Percentiles rank a stretch among this genome's conserved stretches.
Conservation (phyloP, 2,329 filamentous ascomycete species). For the Ophiocordyceps robertsii region DNA sequence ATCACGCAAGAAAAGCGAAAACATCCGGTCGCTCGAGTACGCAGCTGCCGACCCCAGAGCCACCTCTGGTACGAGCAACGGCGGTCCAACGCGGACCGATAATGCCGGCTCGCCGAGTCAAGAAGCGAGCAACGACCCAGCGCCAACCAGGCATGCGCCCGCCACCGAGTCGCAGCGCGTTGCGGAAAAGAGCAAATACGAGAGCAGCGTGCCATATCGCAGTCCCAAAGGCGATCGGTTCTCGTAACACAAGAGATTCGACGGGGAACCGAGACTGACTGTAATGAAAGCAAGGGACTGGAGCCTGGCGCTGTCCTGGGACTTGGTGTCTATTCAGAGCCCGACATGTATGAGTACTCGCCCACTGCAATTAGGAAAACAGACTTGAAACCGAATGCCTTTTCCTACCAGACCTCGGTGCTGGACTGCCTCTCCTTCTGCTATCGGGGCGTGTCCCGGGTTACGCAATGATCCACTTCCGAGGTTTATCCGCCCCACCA, state of each 20-base stretch:
- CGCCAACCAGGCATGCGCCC: slow-evolving; percentile 70
- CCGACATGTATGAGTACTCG: too few relatives aligned
- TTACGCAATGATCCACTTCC: too few relatives aligned
- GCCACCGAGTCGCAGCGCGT: slow-evolving; percentile 54
- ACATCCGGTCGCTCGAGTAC: slow-evolving; percentile 41
- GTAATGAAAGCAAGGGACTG: too few relatives aligned
- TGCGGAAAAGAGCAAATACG: slow-evolving; percentile 78
- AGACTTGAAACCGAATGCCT: too few relatives aligned
- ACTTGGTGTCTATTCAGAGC: too few relatives aligned
- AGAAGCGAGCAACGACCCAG: slow-evolving; percentile 67
- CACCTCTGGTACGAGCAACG: slow-evolving; percentile 23
- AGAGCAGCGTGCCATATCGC: slow-evolving; percentile 61
- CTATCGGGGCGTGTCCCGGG: too few relatives aligned
- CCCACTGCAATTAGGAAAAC: too few relatives aligned
- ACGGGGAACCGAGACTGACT: too few relatives aligned
- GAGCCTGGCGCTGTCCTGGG: too few relatives aligned
- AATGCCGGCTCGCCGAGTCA: slow-evolving; percentile 49
- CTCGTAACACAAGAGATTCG: slow-evolving; percentile 23
- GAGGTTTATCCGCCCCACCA: too few relatives aligned
- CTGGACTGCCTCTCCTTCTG: too few relatives aligned
- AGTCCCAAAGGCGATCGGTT: slow-evolving; percentile 82
- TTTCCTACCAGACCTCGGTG: too few relatives aligned
- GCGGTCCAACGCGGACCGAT: slow-evolving; percentile 44
- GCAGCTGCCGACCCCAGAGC: slow-evolving; percentile 21
- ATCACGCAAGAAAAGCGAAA: slow-evolving; percentile 48